These are phyloP conservation scores for Athelia psychrophila DNA, from an alignment of 1,284 basidiomycete genomes.

Conservation along the genomic window DNA sequence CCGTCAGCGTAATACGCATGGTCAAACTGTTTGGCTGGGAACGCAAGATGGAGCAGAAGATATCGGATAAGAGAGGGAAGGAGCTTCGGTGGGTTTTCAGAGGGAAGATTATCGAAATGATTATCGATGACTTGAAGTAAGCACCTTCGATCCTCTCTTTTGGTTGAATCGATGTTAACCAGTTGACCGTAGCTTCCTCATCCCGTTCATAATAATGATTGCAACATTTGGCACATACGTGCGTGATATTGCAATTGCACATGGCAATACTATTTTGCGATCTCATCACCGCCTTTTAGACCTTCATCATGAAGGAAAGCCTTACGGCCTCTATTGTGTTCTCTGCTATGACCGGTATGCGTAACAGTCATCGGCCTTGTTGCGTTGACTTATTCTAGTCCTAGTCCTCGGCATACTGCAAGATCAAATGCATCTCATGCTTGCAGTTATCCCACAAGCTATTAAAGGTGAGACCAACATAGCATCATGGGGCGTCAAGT, in stretches of 20 bases:
- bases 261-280: background rate
- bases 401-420: constrained; percentile 13
- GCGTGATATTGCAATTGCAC: background rate
- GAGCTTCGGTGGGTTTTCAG: constrained; percentile 29
- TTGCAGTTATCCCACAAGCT: constrained; percentile 5
- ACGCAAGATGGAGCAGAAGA: constrained; percentile 30
- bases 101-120: constrained; percentile 12
- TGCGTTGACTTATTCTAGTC: background rate
- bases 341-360: constrained; percentile 11
- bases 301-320: background rate
- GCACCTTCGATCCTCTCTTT: background rate
- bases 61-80: constrained; percentile 33
- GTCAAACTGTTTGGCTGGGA: constrained; percentile 50
- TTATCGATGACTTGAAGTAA: constrained; percentile 1
- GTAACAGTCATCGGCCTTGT: background rate
- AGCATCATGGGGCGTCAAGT: background rate
- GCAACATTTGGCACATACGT: constrained; percentile 44
- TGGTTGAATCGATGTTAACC: background rate
- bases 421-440: constrained; percentile 6
- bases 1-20: constrained; percentile 28
- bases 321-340: constrained; percentile 6
- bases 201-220: constrained; percentile 43
- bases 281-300: background rate
- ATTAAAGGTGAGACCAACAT: constrained; percentile 8
- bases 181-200: constrained; percentile 25